A percentile compares a stretch with the other conserved stretches of the same genome.
Evolutionary conservation across 2,329 filamentous ascomycete species (phyloP).

Genomic region (Samsoniella hepiali): DNA sequence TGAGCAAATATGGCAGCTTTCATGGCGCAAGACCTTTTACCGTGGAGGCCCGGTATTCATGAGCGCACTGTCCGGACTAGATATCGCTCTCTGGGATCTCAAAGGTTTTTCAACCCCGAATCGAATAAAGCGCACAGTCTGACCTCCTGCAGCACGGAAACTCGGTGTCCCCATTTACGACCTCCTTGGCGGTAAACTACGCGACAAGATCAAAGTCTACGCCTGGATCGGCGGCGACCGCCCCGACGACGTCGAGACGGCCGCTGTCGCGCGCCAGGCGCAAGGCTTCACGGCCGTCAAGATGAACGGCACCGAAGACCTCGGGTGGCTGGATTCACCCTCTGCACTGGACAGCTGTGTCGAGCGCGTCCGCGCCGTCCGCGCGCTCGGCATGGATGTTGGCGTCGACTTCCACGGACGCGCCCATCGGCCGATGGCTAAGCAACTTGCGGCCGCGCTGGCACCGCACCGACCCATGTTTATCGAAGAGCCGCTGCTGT

Average conservation of each 20-base stretch:
- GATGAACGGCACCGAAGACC: conserved; percentile 76
- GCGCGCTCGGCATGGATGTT: conserved; percentile 65
- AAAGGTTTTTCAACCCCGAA: conserved; percentile 44
- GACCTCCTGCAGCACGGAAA: conserved; percentile 35
- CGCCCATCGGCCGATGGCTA: conserved; percentile 77
- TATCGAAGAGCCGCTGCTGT: conserved; percentile 70
- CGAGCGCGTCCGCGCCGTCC: conserved; percentile 65
- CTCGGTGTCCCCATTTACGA: conserved; percentile 67
- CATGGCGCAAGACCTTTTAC: conserved; percentile 71
- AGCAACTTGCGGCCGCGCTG: conserved; percentile 65
- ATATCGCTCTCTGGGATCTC: conserved; percentile 78
- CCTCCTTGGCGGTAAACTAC: conserved; percentile 70
- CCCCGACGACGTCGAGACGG: conserved; percentile 61
- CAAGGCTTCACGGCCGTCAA: conserved; percentile 68
- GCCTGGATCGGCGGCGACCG: conserved; percentile 76
- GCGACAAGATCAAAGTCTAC: conserved; percentile 68
- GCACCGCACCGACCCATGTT: conserved; percentile 70
- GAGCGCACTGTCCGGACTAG: conserved; percentile 72
- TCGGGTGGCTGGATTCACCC: conserved; percentile 74
- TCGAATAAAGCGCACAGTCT: background rate
- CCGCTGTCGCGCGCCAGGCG: conserved; percentile 55
- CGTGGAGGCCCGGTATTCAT: conserved; percentile 77
- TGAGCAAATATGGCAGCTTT: conserved; percentile 75
- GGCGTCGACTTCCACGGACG: conserved; percentile 77
- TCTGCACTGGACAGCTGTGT: conserved; percentile 59